Base-by-base conservation (phyloP, 352 stramenopile species). In the Phytophthora brassicae region DNA sequence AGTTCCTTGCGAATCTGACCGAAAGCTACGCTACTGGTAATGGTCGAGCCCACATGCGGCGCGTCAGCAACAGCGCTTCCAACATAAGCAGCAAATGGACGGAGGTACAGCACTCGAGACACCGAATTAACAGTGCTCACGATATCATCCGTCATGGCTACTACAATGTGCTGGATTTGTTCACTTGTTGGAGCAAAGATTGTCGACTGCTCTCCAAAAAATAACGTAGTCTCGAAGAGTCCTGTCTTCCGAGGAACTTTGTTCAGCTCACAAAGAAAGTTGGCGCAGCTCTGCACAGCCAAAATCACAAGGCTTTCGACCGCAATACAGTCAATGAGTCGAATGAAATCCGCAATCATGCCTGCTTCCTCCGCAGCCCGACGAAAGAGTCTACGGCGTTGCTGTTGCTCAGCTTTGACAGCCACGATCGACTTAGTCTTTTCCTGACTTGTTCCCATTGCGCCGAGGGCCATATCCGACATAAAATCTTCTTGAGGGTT, bases 171-270 rank as follows among this genome's bases (percentile, higher is more conserved):
- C 52, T 95, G 77, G 55, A 98, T 97, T 44, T 97, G 87, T 48
- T 96, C 75, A 56, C 81, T 86, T 20, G 90, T 96, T 1, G 94
- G 94, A 2, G 68, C 64, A 60, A 98, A 98, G 14, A 84, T 71
- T 7, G 88, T 97, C 11, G 55, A 68, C 19, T 84, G 69, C 14
- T 93, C 79, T 29, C 79, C 84, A 51, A 98, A 98, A 38, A 85
- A 86, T 33, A 98, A 91, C 3, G 88, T 96, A 9, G 94, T 98
- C 63, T 98, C 91, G 36, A 98, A 98, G 9, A 98, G 66, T n/a
- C 94, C 94, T 0, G 87, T 95, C 57, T 97, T 94, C 13, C 86
- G 74, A 2, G 85, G 78, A 1, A 89, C 70, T 55, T 96, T 95
- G 50, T 93, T 86, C 31, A 98, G 71, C 58, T 98, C 89, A 2